These are phyloP conservation scores for Umbelopsis isabellina DNA, from an alignment of 192 early-diverging fungal species.

Conservation along the genomic window DNA sequence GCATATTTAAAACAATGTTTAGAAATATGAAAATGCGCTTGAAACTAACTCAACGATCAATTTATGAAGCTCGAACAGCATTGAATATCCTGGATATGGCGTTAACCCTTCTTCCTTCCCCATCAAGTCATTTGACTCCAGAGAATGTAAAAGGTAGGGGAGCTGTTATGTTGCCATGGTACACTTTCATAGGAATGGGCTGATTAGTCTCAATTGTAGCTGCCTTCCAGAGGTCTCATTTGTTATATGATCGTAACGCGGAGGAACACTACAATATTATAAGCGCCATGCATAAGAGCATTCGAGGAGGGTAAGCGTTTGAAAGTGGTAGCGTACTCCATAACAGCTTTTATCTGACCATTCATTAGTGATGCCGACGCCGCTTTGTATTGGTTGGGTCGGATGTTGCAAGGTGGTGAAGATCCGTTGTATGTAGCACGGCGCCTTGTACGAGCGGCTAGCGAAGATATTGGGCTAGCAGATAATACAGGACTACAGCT, in stretches of 20 bases:
- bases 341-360: too few species aligned
- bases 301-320: conserved; percentile 70
- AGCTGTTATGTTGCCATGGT: neutral
- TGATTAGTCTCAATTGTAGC: conserved; percentile 18
- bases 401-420: conserved; percentile 90
- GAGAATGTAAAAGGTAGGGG: conserved; percentile 58
- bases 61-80: conserved; percentile 57
- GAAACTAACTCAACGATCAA: neutral
- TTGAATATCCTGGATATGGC: conserved; percentile 70
- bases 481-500: conserved; percentile 77
- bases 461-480: conserved; percentile 89
- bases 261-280: conserved; percentile 94
- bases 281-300: conserved; percentile 87
- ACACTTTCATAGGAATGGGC: neutral
- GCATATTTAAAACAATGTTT: neutral
- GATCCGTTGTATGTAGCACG: conserved; percentile 88
- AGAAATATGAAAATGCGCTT: neutral
- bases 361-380: conserved; percentile 68
- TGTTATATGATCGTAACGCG: conserved; percentile 80
- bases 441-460: conserved; percentile 76
- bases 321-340: neutral
- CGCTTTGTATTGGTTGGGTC: conserved; percentile 85
- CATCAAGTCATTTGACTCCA: conserved; percentile 32
- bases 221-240: conserved; percentile 78
- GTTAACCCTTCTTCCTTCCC: conserved; percentile 28